Evolutionary conservation across 805 yeast genomes (phyloP).

Genomic region (Priceomyces fermenticarens): DNA sequence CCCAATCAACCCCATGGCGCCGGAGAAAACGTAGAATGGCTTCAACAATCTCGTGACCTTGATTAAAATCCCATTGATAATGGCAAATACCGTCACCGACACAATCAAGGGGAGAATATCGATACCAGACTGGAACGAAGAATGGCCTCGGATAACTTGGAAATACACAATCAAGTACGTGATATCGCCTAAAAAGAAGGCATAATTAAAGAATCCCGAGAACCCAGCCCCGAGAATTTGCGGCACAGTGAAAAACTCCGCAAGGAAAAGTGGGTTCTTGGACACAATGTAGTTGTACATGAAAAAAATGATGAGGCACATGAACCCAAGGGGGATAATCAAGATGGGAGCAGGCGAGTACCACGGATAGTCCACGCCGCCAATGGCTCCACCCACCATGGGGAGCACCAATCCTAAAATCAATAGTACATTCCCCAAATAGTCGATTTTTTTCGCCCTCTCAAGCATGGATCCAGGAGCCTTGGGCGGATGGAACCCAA

Average conservation of each 20-base stretch:
- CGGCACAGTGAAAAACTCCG: conserved; percentile 34
- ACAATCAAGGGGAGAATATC: conserved; percentile 35
- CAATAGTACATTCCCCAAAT: conserved; percentile 44
- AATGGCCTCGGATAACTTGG: conserved; percentile 33
- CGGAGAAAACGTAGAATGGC: conserved; percentile 26
- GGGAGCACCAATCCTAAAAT: conserved; percentile 43
- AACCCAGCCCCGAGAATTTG: conserved; percentile 38
- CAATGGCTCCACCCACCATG: conserved; percentile 51
- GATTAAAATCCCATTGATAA: conserved; percentile 29
- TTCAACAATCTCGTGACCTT: conserved; percentile 26
- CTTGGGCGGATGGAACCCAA: conserved; percentile 46
- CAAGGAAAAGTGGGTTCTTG: conserved; percentile 43
- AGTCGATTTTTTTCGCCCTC: conserved; percentile 48
- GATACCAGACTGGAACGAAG: conserved; percentile 36
- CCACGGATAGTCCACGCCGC: conserved; percentile 54
- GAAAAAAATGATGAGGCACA: conserved; percentile 30
- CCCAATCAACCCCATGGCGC: conserved; percentile 30
- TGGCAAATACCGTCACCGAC: conserved; percentile 29
- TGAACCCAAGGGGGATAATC: conserved; percentile 47
- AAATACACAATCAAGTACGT: conserved; percentile 36
- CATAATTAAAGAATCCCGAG: conserved; percentile 31
- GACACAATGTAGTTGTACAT: conserved; percentile 43
- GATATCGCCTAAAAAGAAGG: conserved; percentile 37
- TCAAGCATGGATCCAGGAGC: conserved; percentile 36
- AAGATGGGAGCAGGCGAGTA: conserved; percentile 47